Evolutionary conservation across 257 asterid species (phyloP), one percentile per base, ranked within the genome.

Genomic region (Ilex asprella): DNA sequence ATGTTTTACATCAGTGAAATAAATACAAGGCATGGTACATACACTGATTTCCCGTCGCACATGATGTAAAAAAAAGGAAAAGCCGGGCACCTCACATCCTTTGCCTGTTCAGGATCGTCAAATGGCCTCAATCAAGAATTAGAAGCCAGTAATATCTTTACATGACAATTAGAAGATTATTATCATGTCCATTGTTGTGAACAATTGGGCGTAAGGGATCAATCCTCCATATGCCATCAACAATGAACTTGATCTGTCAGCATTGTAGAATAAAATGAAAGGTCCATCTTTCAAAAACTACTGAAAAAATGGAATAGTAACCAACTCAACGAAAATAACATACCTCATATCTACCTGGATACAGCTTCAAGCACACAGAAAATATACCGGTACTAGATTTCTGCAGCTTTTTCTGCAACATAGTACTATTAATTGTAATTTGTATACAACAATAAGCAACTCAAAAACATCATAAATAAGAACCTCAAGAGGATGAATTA

Each of bases 281-380:
- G 6, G 59, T 51, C 63, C 32, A 46, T 47, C 30, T 66, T 47
- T 55, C 59, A 56, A 27, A 62, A 55, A 46, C 16, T 16, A 27
- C 6, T 2, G 12, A 32, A 7, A 56, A 14, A 15, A n/a, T 67
- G 72, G 16, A 52, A 32, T 50, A 63, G 72, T 47, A 54, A 55
- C 60, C 43, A 64, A 7, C 7, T 21, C 15, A 32, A 30, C n/a
- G 41, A 35, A 11, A 30, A 32, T 30, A 53, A 53, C 70, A 27
- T 70, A 89, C 99, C 95, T 93, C 99, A 12, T 93, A 85, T 81
- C 80, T 85, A 62, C 99, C 99, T 0, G 96, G 99, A 67, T 92
- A 87, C 74, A 89, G 80, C 87, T 64, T 84, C 56, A 93, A 74
- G 82, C 62, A 66, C 56, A 78, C 31, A 27, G 92, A 82, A 71